Conservation (phyloP, 148 eudicot genomes). For the Rhododendron ferrugineum region DNA sequence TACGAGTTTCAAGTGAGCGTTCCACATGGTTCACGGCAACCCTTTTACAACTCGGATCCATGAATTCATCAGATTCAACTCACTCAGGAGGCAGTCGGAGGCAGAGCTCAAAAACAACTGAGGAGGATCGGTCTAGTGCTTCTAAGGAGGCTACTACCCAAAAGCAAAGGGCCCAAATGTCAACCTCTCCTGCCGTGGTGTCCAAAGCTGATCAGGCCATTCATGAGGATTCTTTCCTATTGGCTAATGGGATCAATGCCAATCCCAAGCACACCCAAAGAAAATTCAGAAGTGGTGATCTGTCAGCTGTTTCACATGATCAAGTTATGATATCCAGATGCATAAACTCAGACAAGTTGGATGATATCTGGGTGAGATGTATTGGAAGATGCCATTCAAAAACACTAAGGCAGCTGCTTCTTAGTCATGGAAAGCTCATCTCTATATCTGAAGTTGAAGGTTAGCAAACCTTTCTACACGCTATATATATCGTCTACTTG, state of each 20-base stretch:
- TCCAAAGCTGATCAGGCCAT: constrained; percentile 27
- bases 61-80: constrained; percentile 69
- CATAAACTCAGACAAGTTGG: constrained; percentile 46
- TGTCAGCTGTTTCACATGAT: constrained; percentile 26
- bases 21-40: constrained; percentile 99
- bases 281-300: constrained; percentile 32
- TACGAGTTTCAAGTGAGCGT: constrained; percentile 87
- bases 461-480: constrained; percentile 21
- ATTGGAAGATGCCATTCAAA: constrained; percentile 87
- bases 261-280: constrained; percentile 40
- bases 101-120: constrained; percentile 76
- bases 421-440: constrained; percentile 66
- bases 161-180: constrained; percentile 32
- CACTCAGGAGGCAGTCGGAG: constrained; percentile 79
- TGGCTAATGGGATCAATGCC: constrained; percentile 25
- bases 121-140: constrained; percentile 62
- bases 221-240: constrained; percentile 29
- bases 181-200: constrained; percentile 43
- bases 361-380: constrained; percentile 73
- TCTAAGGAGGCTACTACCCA: constrained; percentile 48
- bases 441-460: constrained; percentile 83
- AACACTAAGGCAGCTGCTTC: constrained; percentile 74
- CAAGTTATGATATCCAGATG: constrained; percentile 28
- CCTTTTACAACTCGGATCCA: constrained; percentile 82
- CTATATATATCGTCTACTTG: background rate